Conservation (phyloP, 108 stramenopile species). For the Schizochytrium sp. region DNA sequence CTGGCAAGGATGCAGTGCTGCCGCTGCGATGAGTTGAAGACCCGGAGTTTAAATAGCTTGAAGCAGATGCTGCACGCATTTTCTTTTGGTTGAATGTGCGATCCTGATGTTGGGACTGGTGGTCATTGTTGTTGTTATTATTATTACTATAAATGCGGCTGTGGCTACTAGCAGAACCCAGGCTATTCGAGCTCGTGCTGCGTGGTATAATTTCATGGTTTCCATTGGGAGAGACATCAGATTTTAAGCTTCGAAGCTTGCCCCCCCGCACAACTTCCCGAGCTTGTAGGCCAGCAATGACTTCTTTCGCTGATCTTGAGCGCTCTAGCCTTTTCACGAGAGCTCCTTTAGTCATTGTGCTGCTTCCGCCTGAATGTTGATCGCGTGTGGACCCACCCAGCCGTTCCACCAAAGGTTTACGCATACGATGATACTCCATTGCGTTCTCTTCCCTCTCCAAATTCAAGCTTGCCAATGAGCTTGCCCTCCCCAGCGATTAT, state of each 20-base stretch:
- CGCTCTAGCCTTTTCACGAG: slow-evolving; percentile 33
- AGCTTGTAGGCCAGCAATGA: not conserved
- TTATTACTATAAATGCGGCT: too few relatives aligned
- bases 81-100: too few relatives aligned
- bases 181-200: too few relatives aligned
- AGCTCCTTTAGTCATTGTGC: not conserved
- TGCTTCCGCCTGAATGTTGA: not conserved
- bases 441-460: not conserved
- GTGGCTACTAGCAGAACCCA: too few relatives aligned
- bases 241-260: not conserved
- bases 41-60: too few relatives aligned
- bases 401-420: not conserved
- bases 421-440: slow-evolving; percentile 31
- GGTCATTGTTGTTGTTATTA: too few relatives aligned
- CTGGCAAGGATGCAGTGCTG: too few relatives aligned
- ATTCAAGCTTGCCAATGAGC: not conserved
- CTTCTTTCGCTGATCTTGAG: not conserved
- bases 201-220: not conserved
- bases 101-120: too few relatives aligned
- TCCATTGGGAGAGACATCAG: not conserved
- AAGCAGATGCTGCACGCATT: too few relatives aligned
- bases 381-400: not conserved
- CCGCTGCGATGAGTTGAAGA: too few relatives aligned
- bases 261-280: not conserved
- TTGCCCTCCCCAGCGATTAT: not conserved